phyloP scores from a whole-genome alignment of 192 early-diverging fungal genomes.

The Entomortierella chlamydospora region DNA sequence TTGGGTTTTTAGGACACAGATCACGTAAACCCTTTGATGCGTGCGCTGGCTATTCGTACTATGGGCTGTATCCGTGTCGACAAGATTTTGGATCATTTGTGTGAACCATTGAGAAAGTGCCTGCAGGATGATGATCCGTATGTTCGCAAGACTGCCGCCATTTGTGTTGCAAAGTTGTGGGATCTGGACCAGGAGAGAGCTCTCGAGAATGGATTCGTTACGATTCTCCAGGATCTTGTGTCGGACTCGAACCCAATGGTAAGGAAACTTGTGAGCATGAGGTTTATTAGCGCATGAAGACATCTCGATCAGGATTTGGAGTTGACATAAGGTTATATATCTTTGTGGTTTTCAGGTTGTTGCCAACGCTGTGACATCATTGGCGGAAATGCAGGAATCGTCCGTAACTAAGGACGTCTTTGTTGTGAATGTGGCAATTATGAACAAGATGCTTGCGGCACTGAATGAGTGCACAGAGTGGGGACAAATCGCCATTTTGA shows the following conservation, averaged over 20 bases:
- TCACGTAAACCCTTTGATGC: conserved; percentile 93
- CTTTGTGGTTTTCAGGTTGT: conserved; percentile 58
- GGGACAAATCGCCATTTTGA: conserved; percentile 97
- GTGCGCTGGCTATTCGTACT: conserved; percentile 95
- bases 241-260: conserved; percentile 97
- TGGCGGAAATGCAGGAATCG: conserved; percentile 90
- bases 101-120: conserved; percentile 92
- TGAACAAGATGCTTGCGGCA: conserved; percentile 89
- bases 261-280: background rate
- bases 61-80: conserved; percentile 98
- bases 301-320: background rate
- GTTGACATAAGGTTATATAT: background rate
- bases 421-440: conserved; percentile 73
- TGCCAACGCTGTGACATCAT: conserved; percentile 93
- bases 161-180: conserved; percentile 96
- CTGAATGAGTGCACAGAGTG: conserved; percentile 99
- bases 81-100: conserved; percentile 93
- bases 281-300: no score
- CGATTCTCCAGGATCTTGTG: conserved; percentile 85
- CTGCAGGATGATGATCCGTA: conserved; percentile 95
- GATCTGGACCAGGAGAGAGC: conserved; percentile 89
- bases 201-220: conserved; percentile 94
- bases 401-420: conserved; percentile 78
- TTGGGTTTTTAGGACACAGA: conserved; percentile 81
- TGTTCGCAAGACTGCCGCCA: conserved; percentile 96